Base-by-base conservation (phyloP, 2,329 filamentous ascomycete species). In the Monosporascus cannonballus region DNA sequence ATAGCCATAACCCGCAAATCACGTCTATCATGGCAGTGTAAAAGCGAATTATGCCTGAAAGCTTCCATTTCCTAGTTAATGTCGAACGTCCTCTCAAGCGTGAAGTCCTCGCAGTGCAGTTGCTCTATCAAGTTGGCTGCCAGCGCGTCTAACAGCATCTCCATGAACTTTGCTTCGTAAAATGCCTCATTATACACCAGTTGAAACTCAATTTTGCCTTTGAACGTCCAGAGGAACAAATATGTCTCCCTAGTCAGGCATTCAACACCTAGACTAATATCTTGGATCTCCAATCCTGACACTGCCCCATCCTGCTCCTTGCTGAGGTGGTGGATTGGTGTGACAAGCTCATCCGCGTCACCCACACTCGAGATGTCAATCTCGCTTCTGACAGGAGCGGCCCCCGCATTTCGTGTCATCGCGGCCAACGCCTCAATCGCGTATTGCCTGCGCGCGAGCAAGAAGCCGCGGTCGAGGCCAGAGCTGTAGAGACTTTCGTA, bases 111-210 rank as follows among this genome's bases (percentile, higher is more conserved):
- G 24, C 1, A 24, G 24, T 24, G 6, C 24, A 24, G 24, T 24
- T 24, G 24, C 24, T 24, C 24, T 24, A 24, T 24, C 24, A 24
- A 24, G 24, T 24, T 24, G 24, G 24, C 24, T 24, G 24, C 50
- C 22, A 47, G 4, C 14, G 30, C 22, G 27, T 51, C 39, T 47
- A 52, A 11, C 24, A 49, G 24, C 27, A n/a, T n/a, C n/a, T 37
- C 39, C 46, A 45, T 46, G 25, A 45, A 44, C 15, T 11, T 41
- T 37, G 20, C 20, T 3, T 49, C 51, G 14, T 53, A 53, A 18
- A 53, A 53, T 6, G 51, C 51, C 27, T 50, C 51, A 34, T 53
- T 53, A 34, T 46, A 53, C 14, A 50, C 22, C 39, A 53, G 18
- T 6, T 41, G 30, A 15, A 53, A 34, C 41, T 27, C 47, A 22